Evolutionary conservation across 1,284 basidiomycete species (phyloP).

Genomic region (Ceratobasidium sp.): DNA sequence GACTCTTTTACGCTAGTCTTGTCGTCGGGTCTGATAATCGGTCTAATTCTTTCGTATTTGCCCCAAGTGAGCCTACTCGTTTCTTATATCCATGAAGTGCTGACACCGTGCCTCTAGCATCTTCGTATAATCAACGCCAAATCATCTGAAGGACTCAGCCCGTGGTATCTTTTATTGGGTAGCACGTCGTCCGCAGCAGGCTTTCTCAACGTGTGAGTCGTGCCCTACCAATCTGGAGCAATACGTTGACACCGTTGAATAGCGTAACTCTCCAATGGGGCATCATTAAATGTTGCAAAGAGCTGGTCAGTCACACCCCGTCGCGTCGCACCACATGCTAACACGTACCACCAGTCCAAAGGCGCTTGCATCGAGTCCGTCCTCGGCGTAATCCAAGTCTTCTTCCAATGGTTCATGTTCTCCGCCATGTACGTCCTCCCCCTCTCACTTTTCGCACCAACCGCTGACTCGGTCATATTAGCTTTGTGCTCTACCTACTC

Average conservation of each 20-base stretch:
- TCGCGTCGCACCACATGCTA: conserved; percentile 7
- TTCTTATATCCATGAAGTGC: not conserved
- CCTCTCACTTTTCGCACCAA: conserved; percentile 39
- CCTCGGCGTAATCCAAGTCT: conserved; percentile 86
- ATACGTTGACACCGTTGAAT: not conserved
- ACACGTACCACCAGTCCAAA: conserved; percentile 61
- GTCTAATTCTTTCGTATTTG: conserved; percentile 86
- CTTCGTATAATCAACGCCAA: conserved; percentile 76
- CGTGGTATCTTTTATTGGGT: conserved; percentile 93
- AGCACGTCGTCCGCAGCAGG: conserved; percentile 84
- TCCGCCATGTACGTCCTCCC: conserved; percentile 70
- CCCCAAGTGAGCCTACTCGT: conserved; percentile 73
- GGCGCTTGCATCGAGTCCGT: conserved; percentile 84
- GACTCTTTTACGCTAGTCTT: conserved; percentile 81
- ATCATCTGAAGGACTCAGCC: conserved; percentile 89
- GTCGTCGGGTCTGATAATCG: conserved; percentile 77
- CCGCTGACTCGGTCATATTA: conserved; percentile 53
- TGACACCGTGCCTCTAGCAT: conserved; percentile 61
- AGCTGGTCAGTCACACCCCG: conserved; percentile 66
- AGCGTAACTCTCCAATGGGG: conserved; percentile 91
- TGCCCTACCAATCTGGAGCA: not conserved
- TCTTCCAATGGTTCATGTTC: conserved; percentile 88
- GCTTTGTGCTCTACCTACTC: conserved; percentile 88
- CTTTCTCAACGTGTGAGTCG: conserved; percentile 80
- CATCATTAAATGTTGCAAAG: conserved; percentile 82